A percentile compares a stretch with the other conserved stretches of the same genome.
Evolutionary conservation across 2,329 filamentous ascomycete species (phyloP).

Genomic region (Trichoderma koningiopsis): DNA sequence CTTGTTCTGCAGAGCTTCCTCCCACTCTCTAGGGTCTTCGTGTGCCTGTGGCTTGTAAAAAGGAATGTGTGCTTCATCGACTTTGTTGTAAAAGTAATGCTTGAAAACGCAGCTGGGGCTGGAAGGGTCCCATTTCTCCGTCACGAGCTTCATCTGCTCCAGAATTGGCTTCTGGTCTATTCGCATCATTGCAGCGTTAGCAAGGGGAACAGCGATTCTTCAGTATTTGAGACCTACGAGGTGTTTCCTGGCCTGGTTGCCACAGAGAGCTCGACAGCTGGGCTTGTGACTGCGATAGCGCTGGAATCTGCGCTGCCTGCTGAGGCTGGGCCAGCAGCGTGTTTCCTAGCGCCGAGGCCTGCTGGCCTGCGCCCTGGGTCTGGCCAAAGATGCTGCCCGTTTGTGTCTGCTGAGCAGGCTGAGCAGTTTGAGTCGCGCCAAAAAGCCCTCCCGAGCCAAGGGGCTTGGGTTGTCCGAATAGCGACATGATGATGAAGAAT

Average conservation of each 20-base stretch:
- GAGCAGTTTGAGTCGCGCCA: slow-evolving; percentile 42
- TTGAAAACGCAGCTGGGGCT: slow-evolving; percentile 73
- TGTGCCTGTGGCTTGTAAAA: slow-evolving; percentile 71
- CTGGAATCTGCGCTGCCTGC: slow-evolving; percentile 47
- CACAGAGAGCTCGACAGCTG: slow-evolving; percentile 54
- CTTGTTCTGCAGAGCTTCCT: slow-evolving; percentile 79
- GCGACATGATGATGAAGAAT: slow-evolving; percentile 36
- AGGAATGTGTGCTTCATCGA: slow-evolving; percentile 72
- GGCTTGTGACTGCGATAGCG: slow-evolving; percentile 49
- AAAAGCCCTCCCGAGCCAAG: slow-evolving; percentile 40
- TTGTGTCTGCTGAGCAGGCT: slow-evolving; percentile 36
- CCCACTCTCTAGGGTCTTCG: slow-evolving; percentile 79
- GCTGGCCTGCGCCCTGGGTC: slow-evolving; percentile 40
- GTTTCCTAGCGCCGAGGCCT: slow-evolving; percentile 38
- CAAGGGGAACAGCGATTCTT: background rate
- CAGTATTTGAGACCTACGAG: slow-evolving; percentile 43
- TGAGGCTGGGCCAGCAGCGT: slow-evolving; percentile 42
- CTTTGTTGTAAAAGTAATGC: slow-evolving; percentile 85
- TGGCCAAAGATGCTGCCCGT: slow-evolving; percentile 37
- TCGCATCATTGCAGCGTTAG: background rate
- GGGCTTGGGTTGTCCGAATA: slow-evolving; percentile 47
- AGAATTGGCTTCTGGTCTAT: slow-evolving; percentile 68
- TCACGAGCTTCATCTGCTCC: slow-evolving; percentile 71
- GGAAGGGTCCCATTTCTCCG: slow-evolving; percentile 73
- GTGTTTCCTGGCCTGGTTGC: slow-evolving; percentile 54